phyloP scores from a whole-genome alignment of 2,329 filamentous ascomycete genomes.

The Fusarium papillatum region DNA sequence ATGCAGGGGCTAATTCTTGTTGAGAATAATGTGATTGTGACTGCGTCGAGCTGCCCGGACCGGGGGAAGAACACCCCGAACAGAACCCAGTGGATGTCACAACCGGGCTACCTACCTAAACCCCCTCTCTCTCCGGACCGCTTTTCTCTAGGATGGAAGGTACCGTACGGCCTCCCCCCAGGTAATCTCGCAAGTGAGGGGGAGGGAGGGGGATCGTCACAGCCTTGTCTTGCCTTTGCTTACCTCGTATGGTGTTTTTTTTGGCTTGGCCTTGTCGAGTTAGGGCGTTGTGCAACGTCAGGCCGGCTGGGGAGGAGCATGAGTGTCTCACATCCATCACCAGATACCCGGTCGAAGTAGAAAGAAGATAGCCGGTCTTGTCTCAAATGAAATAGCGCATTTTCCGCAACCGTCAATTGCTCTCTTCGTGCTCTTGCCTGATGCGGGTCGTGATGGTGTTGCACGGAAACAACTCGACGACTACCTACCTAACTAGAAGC shows the following conservation, averaged over 20 bases:
- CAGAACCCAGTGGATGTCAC: background rate
- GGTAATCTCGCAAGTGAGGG: background rate
- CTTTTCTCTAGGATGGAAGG: background rate
- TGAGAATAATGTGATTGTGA: background rate
- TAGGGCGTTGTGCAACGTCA: background rate
- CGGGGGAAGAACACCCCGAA: background rate
- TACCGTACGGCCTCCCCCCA: background rate
- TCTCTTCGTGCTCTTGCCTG: background rate
- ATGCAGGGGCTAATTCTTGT: background rate
- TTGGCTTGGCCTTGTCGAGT: background rate
- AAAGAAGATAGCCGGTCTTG: background rate
- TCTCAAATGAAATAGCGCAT: background rate
- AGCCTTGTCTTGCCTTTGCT: background rate
- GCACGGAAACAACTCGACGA: background rate
- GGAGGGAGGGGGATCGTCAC: background rate
- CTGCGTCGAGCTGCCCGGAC: background rate
- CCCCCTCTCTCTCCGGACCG: background rate
- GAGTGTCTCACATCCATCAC: background rate
- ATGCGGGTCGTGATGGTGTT: background rate
- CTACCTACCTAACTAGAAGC: background rate
- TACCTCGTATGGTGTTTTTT: background rate
- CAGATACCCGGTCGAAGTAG: background rate
- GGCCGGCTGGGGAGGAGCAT: background rate
- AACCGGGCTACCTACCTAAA: background rate
- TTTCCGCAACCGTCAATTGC: background rate